Evolutionary conservation across 352 stramenopile genomes (phyloP).

Genomic region (Phytophthora cajani): DNA sequence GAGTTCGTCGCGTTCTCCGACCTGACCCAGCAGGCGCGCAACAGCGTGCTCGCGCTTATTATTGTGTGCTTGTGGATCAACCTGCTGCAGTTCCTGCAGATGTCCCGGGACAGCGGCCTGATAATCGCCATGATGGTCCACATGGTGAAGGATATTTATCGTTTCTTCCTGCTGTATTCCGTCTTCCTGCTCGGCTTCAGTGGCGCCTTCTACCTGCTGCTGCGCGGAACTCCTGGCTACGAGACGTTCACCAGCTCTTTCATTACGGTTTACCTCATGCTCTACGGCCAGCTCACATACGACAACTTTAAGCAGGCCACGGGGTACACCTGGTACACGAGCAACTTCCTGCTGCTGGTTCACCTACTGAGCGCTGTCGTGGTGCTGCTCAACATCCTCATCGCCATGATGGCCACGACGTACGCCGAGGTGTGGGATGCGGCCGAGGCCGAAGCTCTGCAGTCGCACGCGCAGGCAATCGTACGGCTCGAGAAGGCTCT

Average conservation of each 20-base stretch:
- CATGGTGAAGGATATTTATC: constrained; percentile 73
- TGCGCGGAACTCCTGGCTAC: constrained; percentile 59
- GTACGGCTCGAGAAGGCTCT: constrained; percentile 64
- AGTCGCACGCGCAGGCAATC: constrained; percentile 60
- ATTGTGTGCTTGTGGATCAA: constrained; percentile 75
- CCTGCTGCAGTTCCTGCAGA: constrained; percentile 73
- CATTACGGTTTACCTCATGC: constrained; percentile 78
- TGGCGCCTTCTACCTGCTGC: constrained; percentile 74
- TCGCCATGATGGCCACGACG: constrained; percentile 78
- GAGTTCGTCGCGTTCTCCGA: constrained; percentile 46
- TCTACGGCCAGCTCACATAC: constrained; percentile 74
- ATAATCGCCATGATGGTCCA: constrained; percentile 83
- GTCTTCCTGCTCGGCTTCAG: constrained; percentile 79
- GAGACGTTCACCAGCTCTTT: constrained; percentile 70
- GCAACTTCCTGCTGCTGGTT: constrained; percentile 59
- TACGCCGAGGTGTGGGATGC: constrained; percentile 65
- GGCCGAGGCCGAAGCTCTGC: constrained; percentile 62
- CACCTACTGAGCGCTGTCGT: constrained; percentile 64
- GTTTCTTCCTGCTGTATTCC: constrained; percentile 74
- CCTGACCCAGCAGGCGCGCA: constrained; percentile 38
- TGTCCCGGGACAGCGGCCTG: constrained; percentile 60
- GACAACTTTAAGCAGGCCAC: constrained; percentile 42
- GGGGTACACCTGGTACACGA: constrained; percentile 58
- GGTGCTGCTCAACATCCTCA: constrained; percentile 75
- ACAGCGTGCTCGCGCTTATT: constrained; percentile 62